Conservation (phyloP, 495 filamentous ascomycete genomes). For the Clohesyomyces aquaticus region DNA sequence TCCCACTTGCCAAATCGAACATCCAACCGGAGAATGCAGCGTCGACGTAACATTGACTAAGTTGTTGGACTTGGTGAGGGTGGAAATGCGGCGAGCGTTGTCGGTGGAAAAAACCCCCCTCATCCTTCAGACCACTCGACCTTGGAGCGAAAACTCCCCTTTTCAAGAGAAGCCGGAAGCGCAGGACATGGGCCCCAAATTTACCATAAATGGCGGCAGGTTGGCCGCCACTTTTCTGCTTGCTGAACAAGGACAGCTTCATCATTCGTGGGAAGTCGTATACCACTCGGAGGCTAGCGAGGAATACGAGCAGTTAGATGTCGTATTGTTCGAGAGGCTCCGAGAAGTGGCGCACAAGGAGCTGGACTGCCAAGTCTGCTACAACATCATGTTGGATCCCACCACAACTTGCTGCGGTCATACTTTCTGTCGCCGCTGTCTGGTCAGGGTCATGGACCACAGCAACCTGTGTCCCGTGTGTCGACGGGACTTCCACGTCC, state of each 20-base stretch:
- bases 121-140: slow-evolving; percentile 49
- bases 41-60: slow-evolving; percentile 75
- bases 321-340: slow-evolving; percentile 57
- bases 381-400: slow-evolving; percentile 75
- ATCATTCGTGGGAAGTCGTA: slow-evolving; percentile 56
- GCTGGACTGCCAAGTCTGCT: slow-evolving; percentile 88
- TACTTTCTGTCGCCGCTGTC: slow-evolving; percentile 82
- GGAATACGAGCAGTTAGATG: slow-evolving; percentile 53
- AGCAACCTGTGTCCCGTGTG: slow-evolving; percentile 79
- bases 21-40: slow-evolving; percentile 75
- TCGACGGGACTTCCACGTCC: slow-evolving; percentile 66
- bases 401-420: slow-evolving; percentile 85
- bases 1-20: slow-evolving; percentile 65
- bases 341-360: slow-evolving; percentile 66
- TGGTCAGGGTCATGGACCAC: slow-evolving; percentile 73
- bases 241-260: slow-evolving; percentile 58
- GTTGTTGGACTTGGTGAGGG: slow-evolving; percentile 58
- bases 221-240: slow-evolving; percentile 63
- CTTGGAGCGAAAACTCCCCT: slow-evolving; percentile 50
- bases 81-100: slow-evolving; percentile 49
- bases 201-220: slow-evolving; percentile 56
- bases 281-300: slow-evolving; percentile 54
- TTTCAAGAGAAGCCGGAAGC: slow-evolving; percentile 9
- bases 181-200: slow-evolving; percentile 39
- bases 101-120: slow-evolving; percentile 41